Base-by-base conservation (phyloP, 371 early-diverging fungal species). In the Mucor mucedo region DNA sequence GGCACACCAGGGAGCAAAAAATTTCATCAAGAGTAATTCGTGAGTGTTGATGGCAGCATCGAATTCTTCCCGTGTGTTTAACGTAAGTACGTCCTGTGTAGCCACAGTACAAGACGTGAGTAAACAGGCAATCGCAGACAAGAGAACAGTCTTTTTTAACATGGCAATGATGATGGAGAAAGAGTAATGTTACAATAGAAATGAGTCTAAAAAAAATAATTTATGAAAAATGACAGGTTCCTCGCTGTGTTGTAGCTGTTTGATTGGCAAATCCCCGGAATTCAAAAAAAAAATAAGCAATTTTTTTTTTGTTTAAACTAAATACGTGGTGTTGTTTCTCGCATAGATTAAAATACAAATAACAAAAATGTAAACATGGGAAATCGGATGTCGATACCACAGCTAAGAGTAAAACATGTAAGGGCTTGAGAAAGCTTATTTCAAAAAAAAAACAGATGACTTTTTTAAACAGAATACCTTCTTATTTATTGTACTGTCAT, bases 1-100 rank as follows among this genome's bases (percentile, higher is more conserved):
- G 45, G 90, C 90, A 76, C 97, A 96, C 93, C 94, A 89, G 52
- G 92, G 95, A 3, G 94, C 95, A 78, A 86, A 96, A 80, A 96
- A 97, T 81, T 97, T 93, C 44, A 97, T 89, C 53, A 97, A 85
- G 48, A 91, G 84, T 47, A 96, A 62, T 11, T 86, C 77, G 74
- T 92, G 80, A 5, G 76, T 68, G 21, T 84, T 60, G 55, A 93
- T 81, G 62, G 81, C 77, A 5, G 66, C 62, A 38, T 79, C 65
- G 75, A 93, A 97, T 69, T 73, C 89, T 69, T 73, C 89, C 63
- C 71, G 73, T 52, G 33, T 39, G 21, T 54, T 65, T 29, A 28
- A 48, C 4, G 16, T 29, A n/a, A 55, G 16, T 2, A 62, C 62
- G 29, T 40, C n/a, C 5, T 13, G 14, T 40, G 60, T 49, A 11